Conservation (phyloP, 768 basidiomycete genomes). For the Suillus decipiens region DNA sequence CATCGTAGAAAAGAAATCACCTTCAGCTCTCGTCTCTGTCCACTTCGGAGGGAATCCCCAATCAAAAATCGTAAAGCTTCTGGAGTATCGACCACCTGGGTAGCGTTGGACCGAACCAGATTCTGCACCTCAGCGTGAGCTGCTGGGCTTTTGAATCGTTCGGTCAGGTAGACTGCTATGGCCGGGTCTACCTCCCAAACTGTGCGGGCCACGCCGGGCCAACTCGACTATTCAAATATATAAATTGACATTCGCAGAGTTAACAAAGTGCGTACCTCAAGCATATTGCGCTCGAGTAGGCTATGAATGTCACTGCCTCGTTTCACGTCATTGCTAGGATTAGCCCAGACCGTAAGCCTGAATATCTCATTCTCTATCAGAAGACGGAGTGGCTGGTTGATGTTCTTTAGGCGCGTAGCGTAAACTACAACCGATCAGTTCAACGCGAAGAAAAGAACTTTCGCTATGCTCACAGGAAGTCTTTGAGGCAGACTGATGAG, state of each 20-base stretch:
- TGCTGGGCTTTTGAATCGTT: slow-evolving; percentile 75
- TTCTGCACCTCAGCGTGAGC: slow-evolving; percentile 74
- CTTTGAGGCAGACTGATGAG: slow-evolving; percentile 46
- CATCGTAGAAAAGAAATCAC: slow-evolving; percentile 37
- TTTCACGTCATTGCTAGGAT: slow-evolving; percentile 76
- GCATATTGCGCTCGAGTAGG: slow-evolving; percentile 56
- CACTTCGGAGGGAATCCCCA: slow-evolving; percentile 64
- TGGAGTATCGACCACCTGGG: slow-evolving; percentile 68
- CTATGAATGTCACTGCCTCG: slow-evolving; percentile 64
- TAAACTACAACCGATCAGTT: slow-evolving; percentile 47
- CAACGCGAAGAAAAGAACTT: slow-evolving; percentile 1
- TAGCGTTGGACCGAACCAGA: slow-evolving; percentile 72
- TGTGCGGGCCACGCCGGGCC: slow-evolving; percentile 68
- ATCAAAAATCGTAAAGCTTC: slow-evolving; percentile 83
- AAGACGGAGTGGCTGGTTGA: slow-evolving; percentile 76
- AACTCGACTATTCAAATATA: slow-evolving; percentile 47
- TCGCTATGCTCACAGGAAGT: slow-evolving; percentile 39
- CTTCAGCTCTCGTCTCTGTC: slow-evolving; percentile 69
- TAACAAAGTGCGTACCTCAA: slow-evolving; percentile 50
- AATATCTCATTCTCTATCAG: slow-evolving; percentile 91
- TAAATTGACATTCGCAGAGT: background rate
- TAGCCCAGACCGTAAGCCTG: slow-evolving; percentile 86
- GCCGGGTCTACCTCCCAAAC: slow-evolving; percentile 85
- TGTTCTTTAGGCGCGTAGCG: slow-evolving; percentile 56
- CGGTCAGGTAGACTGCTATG: slow-evolving; percentile 80